phyloP scores from a whole-genome alignment of 148 eudicot genomes.

The Chenopodium berlandieri region DNA sequence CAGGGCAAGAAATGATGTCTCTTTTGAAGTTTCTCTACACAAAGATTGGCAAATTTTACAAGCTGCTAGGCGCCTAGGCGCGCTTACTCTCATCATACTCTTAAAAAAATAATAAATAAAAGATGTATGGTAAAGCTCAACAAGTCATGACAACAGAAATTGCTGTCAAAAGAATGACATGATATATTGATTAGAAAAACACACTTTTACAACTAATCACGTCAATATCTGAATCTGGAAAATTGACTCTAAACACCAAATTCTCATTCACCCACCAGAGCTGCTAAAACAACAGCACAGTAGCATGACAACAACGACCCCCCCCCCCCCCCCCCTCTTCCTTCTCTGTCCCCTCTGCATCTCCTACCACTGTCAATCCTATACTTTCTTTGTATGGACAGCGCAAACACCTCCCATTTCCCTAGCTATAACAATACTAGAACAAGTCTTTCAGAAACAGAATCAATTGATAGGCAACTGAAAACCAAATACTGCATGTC shows the following conservation, averaged over 20 bases:
- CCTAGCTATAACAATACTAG: background rate
- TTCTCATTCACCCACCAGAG: background rate
- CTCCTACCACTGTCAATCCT: background rate
- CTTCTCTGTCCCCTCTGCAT: no score
- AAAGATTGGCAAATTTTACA: background rate
- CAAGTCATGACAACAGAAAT: background rate
- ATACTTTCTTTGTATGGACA: background rate
- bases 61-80: no score
- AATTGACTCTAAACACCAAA: background rate
- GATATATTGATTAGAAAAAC: background rate
- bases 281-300: background rate
- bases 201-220: background rate
- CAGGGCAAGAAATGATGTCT: background rate
- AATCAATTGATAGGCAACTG: background rate
- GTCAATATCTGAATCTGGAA: background rate
- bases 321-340: background rate
- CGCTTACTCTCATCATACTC: conserved; percentile 2
- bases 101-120: background rate
- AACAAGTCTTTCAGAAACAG: background rate
- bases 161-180: background rate
- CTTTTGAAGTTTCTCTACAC: background rate
- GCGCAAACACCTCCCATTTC: background rate
- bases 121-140: background rate
- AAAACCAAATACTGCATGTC: background rate
- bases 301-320: background rate